Base-by-base conservation (phyloP, 179 eudicot genomes). In the Heliamphora pulchella region DNA sequence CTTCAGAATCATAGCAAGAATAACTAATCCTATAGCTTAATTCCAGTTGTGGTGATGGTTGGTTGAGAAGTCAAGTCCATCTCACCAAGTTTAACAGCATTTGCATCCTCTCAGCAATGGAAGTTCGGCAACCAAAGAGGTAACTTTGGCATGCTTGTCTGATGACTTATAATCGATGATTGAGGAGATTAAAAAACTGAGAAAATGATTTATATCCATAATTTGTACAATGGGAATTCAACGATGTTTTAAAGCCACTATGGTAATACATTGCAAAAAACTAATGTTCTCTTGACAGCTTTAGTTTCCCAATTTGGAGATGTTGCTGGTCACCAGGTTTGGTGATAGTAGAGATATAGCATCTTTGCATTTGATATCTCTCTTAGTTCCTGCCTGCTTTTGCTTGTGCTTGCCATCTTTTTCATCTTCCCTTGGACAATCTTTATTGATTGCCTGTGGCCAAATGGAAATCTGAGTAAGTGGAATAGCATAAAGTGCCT, bases 391-490 rank as follows among this genome's bases (percentile, higher is more conserved):
- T 66, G 57, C 41, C 70, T 75, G 86, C 79, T 78, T 85, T 22
- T 67, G 76, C 78, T 86, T 84, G 65, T 84, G 82, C 70, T 76
- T 82, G 80, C 64, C 77, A 9, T 81, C 86, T 57, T 41, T 84
- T 73, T 81, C 84, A 4, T 57, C 84, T 58, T 82, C 88, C 78
- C 51, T 72, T 54, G 79, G 71, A 74, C 73, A 73, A 14, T 82
- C 80, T 84, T 82, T 86, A 82, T 75, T 86, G 80, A 64, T 83
- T 57, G 79, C 84, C 88, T 87, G 80, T 70, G 68, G 48, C 54
- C 54, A 15, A 54, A 74, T 57, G 4, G 22, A 65, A 57, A 69
- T n/a, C 0, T 2, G 46, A 20, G 63, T 31, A 50, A 50, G 47
- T 67, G 31, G 11, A 20, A 48, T 17, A 31, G 51, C 20, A 0